Percentiles rank a stretch among this genome's conserved stretches.
phyloP scores from a whole-genome alignment of 202 grass and related monocot genomes.

The Panicum virgatum region DNA sequence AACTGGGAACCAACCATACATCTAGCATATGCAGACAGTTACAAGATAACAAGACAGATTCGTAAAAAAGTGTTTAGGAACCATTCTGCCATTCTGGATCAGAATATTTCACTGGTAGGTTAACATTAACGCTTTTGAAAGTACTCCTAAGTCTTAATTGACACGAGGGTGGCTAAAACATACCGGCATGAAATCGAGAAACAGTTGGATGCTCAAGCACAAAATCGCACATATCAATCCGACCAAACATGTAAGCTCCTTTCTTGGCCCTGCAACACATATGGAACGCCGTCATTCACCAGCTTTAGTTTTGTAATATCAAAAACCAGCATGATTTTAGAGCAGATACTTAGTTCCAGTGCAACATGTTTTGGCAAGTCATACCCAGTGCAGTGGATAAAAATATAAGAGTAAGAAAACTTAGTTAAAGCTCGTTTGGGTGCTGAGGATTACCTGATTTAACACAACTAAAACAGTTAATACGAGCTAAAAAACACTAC shows the following conservation, averaged over 20 bases:
- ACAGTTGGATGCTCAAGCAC: slow-evolving; percentile 87
- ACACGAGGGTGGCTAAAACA: slow-evolving; percentile 13
- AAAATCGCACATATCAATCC: slow-evolving; percentile 90
- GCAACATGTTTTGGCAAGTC: neutral
- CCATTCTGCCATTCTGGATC: neutral
- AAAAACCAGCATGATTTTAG: neutral
- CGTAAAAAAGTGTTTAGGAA: neutral
- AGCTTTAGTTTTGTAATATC: neutral
- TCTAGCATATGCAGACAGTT: neutral
- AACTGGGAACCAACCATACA: neutral
- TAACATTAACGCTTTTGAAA: neutral
- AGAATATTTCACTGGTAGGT: neutral
- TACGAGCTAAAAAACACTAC: neutral
- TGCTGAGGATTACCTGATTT: neutral
- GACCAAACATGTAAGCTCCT: slow-evolving; percentile 97
- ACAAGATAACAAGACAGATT: neutral
- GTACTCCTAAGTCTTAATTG: slow-evolving; percentile 7
- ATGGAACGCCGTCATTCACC: slow-evolving; percentile 15
- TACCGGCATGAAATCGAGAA: slow-evolving; percentile 91
- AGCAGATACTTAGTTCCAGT: neutral
- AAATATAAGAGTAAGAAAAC: slow-evolving; percentile 7
- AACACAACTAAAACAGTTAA: neutral
- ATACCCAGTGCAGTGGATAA: neutral
- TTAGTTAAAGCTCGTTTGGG: neutral
- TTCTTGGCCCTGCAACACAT: slow-evolving; percentile 67